Evolutionary conservation across 768 basidiomycete species (phyloP).

Genomic region (Chalciporus pseudorubinellus): DNA sequence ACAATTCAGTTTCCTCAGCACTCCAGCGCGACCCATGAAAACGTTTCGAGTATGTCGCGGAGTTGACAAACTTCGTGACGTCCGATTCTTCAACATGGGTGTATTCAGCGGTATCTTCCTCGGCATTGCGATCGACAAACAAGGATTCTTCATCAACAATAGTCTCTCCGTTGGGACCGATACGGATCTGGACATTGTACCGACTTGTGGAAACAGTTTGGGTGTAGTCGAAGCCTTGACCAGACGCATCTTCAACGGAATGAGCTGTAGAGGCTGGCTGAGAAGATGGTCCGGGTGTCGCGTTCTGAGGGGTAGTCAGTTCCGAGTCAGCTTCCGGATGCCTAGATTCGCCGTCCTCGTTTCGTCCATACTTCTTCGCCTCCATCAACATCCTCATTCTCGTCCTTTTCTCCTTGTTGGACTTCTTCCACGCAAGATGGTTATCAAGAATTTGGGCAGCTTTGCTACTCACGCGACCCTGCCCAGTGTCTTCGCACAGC

Average conservation of each 20-base stretch:
- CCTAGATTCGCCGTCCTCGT: constrained; percentile 44
- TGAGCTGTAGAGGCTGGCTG: constrained; percentile 16
- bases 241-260: constrained; percentile 41
- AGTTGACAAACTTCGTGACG: constrained; percentile 82
- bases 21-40: constrained; percentile 85
- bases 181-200: constrained; percentile 82
- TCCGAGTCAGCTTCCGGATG: constrained; percentile 11
- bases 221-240: constrained; percentile 68
- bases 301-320: constrained; percentile 2
- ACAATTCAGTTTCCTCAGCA: constrained; percentile 84
- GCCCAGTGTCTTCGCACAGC: constrained; percentile 73
- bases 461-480: constrained; percentile 77
- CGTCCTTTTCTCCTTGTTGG: constrained; percentile 63
- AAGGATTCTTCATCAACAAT: constrained; percentile 85
- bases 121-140: constrained; percentile 69
- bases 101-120: constrained; percentile 67
- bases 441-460: constrained; percentile 69
- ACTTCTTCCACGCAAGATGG: constrained; percentile 68
- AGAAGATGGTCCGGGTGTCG: constrained; percentile 14
- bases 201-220: constrained; percentile 63
- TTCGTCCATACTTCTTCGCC: constrained; percentile 70
- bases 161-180: constrained; percentile 84
- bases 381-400: constrained; percentile 65
- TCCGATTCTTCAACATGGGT: constrained; percentile 83
- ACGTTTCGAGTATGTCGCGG: constrained; percentile 75